Evolutionary conservation across 305 asterid species (phyloP), one percentile per base, ranked within the genome.

Genomic region (Fraxinus sp.): DNA sequence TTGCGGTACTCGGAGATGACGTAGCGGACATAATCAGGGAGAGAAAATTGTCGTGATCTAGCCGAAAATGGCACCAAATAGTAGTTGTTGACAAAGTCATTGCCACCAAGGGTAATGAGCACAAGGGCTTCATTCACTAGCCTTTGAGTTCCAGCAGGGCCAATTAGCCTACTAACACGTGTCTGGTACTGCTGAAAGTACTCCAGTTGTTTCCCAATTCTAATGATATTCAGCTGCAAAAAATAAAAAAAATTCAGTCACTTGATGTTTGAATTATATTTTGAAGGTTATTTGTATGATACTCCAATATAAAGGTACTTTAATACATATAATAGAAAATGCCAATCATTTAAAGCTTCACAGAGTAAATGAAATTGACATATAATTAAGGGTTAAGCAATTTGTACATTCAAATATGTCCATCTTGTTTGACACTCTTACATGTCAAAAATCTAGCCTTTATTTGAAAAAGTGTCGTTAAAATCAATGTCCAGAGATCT

Each of bases 11-110:
- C 97, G 2, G 93, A 85, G 64, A 93, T 84, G 86, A 93, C 59
- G 86, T 82, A 92, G 0, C 44, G 79, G 24, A 88, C 93, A 32
- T 90, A 93, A 79, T 90, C 94, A 0, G 95, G 93, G 1, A 93
- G 92, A 30, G 92, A 6, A 70, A 89, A 92, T 30, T 93, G 96
- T 41, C 94, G 85, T 5, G 96, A 90, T 83, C 97, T 90, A 8
- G 89, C 92, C 3, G 97, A 92, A 84, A 87, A 90, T 0, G 94
- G 96, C 33, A 92, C 90, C 85, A 93, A 81, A 76, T 88, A 93
- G 85, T 93, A 93, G 80, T 93, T 93, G 84, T 93, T 93, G 71
- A 93, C 96, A 46, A 93, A 93, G 20, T 93, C 97, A 36, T 93
- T 93, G 73, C 97, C 95, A 2, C 95, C 97, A 4, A 93, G 90